A percentile compares a stretch with the other conserved stretches of the same genome.
These are phyloP conservation scores for Macroventuria anomochaeta DNA, from an alignment of 2,329 filamentous ascomycete genomes.

Conservation along the genomic window DNA sequence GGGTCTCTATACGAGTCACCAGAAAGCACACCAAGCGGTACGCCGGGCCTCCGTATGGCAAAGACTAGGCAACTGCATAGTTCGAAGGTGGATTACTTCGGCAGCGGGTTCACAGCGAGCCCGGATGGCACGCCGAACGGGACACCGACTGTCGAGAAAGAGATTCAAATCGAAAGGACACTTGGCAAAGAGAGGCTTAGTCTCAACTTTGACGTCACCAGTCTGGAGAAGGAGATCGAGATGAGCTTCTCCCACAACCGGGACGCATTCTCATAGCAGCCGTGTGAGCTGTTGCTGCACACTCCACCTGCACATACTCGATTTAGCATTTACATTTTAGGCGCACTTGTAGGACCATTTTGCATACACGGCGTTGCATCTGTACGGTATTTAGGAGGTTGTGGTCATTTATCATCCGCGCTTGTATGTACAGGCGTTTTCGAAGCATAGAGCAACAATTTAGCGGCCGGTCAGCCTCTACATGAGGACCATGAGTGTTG, in stretches of 20 bases:
- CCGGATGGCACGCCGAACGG: slow-evolving; percentile 48
- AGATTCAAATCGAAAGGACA: slow-evolving; percentile 28
- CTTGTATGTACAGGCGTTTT: neutral
- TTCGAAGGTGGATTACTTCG: slow-evolving; percentile 10
- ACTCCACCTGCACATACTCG: neutral
- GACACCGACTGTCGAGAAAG: slow-evolving; percentile 49
- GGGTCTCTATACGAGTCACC: slow-evolving; percentile 22
- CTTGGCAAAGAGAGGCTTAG: slow-evolving; percentile 28
- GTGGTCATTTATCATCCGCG: neutral
- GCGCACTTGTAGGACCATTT: neutral
- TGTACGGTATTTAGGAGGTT: neutral
- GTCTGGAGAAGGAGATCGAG: slow-evolving; percentile 36
- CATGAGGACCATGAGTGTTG: no score
- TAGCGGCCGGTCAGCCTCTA: neutral
- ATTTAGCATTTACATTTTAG: neutral
- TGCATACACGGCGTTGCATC: slow-evolving; percentile 1
- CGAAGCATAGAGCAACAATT: neutral
- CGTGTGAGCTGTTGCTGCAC: neutral
- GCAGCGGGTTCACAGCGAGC: neutral
- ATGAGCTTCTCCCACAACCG: slow-evolving; percentile 27
- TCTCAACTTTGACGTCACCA: slow-evolving; percentile 25
- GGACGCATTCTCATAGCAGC: slow-evolving; percentile 6
- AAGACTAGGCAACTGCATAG: slow-evolving; percentile 1
- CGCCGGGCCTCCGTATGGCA: slow-evolving; percentile 2
- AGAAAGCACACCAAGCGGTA: slow-evolving; percentile 10